phyloP scores from a whole-genome alignment of 108 stramenopile species.

The Seminavis robusta region DNA sequence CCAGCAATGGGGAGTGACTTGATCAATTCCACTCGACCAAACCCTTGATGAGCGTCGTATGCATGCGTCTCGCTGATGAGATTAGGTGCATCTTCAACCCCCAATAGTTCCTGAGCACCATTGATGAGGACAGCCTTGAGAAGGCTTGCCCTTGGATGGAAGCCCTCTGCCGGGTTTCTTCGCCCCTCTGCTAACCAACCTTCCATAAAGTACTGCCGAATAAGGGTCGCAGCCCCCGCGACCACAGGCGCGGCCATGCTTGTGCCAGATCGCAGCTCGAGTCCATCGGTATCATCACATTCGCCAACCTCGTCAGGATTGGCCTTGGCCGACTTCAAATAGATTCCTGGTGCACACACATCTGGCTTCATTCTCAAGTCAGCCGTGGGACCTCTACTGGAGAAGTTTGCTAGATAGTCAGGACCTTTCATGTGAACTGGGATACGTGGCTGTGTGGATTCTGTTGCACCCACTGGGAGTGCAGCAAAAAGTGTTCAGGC shows the following conservation, averaged over 20 bases:
- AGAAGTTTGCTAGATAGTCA: slow-evolving; percentile 64
- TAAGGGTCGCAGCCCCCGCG: slow-evolving; percentile 59
- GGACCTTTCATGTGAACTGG: slow-evolving; percentile 14
- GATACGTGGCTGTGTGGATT: too few relatives aligned
- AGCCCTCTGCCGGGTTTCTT: slow-evolving; percentile 40
- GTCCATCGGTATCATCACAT: slow-evolving; percentile 25
- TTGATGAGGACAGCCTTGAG: slow-evolving; percentile 74
- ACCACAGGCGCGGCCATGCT: slow-evolving; percentile 72
- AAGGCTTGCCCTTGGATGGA: slow-evolving; percentile 61
- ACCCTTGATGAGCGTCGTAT: slow-evolving; percentile 53
- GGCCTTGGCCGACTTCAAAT: slow-evolving; percentile 50
- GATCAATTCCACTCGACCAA: slow-evolving; percentile 39
- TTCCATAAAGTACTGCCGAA: slow-evolving; percentile 74
- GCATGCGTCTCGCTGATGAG: too few relatives aligned
- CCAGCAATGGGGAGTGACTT: slow-evolving; percentile 22
- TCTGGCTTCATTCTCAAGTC: slow-evolving; percentile 85
- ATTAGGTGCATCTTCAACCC: too few relatives aligned
- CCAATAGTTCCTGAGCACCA: slow-evolving; percentile 51
- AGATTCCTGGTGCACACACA: slow-evolving; percentile 72
- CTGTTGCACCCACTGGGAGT: slow-evolving; percentile 48
- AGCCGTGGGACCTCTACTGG: slow-evolving; percentile 55
- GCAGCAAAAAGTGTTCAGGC: not conserved
- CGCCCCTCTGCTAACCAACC: slow-evolving; percentile 45
- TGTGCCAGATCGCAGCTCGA: slow-evolving; percentile 25
- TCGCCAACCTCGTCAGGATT: slow-evolving; percentile 20